These are phyloP conservation scores for Saccharomyces eubayanus DNA, from an alignment of 805 yeast genomes.

Conservation along the genomic window DNA sequence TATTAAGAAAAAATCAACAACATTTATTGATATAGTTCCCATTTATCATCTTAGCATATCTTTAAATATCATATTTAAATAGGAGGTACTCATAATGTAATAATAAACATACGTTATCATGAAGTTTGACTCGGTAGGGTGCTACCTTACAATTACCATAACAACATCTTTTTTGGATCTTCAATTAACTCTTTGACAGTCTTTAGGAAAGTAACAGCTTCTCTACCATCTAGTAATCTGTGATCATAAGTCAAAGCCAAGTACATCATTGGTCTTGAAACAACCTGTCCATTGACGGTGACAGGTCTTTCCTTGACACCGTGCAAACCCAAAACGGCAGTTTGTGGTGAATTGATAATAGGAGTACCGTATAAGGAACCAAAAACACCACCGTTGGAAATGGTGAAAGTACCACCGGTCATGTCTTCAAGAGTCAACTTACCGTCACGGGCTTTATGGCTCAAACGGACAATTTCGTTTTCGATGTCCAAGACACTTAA, in stretches of 20 bases:
- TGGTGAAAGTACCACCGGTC: constrained; percentile 99
- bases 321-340: constrained; percentile 95
- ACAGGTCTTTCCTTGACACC: constrained; percentile 98
- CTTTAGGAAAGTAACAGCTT: constrained; percentile 94
- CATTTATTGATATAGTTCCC: background rate
- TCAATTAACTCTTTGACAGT: constrained; percentile 94
- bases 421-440: constrained; percentile 94
- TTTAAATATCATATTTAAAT: background rate
- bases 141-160: constrained; percentile 29
- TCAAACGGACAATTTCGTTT: constrained; percentile 69
- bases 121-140: background rate
- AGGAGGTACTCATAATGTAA: background rate
- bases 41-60: background rate
- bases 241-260: constrained; percentile 97
- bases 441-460: constrained; percentile 93
- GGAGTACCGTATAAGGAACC: constrained; percentile 98
- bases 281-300: constrained; percentile 91
- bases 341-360: constrained; percentile 95
- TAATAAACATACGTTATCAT: background rate
- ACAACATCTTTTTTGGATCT: constrained; percentile 97
- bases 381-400: constrained; percentile 98
- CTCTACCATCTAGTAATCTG: constrained; percentile 96
- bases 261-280: constrained; percentile 98
- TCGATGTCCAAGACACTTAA: constrained; percentile 82
- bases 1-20: background rate